A percentile compares a stretch with the other conserved stretches of the same genome.
phyloP scores from a whole-genome alignment of 495 filamentous ascomycete genomes.

The Trichoderma orchidacearum region DNA sequence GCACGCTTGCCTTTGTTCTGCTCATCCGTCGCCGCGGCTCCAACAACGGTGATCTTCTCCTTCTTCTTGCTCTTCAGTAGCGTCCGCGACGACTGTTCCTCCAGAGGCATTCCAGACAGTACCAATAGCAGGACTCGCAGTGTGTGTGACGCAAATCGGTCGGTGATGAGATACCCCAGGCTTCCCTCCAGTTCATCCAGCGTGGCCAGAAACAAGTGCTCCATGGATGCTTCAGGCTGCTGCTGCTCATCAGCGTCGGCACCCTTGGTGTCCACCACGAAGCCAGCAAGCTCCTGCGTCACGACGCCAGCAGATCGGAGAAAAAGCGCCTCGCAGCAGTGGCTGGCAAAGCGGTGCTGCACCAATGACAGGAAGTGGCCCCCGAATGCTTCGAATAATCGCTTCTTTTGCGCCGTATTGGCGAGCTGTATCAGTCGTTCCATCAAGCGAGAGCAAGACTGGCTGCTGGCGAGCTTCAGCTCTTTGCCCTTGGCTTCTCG shows the following conservation, averaged over 20 bases:
- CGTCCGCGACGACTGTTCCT: conserved; percentile 46
- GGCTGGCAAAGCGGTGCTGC: conserved; percentile 89
- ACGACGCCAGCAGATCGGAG: conserved; percentile 66
- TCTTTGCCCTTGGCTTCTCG: conserved; percentile 81
- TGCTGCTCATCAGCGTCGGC: conserved; percentile 18
- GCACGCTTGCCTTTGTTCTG: conserved; percentile 18
- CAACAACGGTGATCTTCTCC: conserved; percentile 52
- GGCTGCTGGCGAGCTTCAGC: conserved; percentile 86
- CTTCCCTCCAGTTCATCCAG: conserved; percentile 74
- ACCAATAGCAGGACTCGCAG: conserved; percentile 75
- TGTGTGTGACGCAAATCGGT: conserved; percentile 83
- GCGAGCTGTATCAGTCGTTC: conserved; percentile 80
- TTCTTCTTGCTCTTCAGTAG: conserved; percentile 81
- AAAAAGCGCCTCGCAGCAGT: conserved; percentile 93
- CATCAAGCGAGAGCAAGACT: conserved; percentile 87
- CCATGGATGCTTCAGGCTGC: conserved; percentile 44
- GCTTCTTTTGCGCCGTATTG: conserved; percentile 66
- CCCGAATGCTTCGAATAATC: conserved; percentile 66
- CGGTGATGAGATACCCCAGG: conserved; percentile 71
- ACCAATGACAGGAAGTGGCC: conserved; percentile 83
- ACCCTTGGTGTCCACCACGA: conserved; percentile 4
- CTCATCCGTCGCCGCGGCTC: conserved; percentile 14
- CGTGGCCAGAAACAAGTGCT: conserved; percentile 68
- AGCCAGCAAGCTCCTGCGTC: conserved; percentile 49
- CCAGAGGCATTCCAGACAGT: conserved; percentile 67